phyloP scores from a whole-genome alignment of 2,329 filamentous ascomycete genomes.

The Monilinia fructigena region DNA sequence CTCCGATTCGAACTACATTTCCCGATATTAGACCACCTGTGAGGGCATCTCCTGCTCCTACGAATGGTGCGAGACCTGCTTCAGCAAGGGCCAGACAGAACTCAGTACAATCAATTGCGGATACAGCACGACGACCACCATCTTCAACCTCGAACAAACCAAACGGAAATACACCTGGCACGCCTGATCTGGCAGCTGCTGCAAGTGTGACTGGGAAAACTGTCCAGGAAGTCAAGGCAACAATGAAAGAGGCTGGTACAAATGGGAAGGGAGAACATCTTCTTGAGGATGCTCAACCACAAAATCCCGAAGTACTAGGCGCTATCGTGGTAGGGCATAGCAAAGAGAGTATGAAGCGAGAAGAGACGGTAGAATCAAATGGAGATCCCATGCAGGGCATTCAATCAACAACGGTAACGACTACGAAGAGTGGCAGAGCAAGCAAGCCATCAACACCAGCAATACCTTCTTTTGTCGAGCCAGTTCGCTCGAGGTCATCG shows the following conservation, averaged over 20 bases:
- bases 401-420: slow-evolving; percentile 42
- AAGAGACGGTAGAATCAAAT: slow-evolving; percentile 50
- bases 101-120: slow-evolving; percentile 60
- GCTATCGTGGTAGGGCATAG: slow-evolving; percentile 42
- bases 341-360: slow-evolving; percentile 48
- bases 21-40: slow-evolving; percentile 55
- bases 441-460: slow-evolving; percentile 67
- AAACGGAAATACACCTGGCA: slow-evolving; percentile 48
- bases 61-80: slow-evolving; percentile 57
- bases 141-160: slow-evolving; percentile 62
- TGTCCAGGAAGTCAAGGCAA: slow-evolving; percentile 50
- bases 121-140: slow-evolving; percentile 55
- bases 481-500: slow-evolving; percentile 52
- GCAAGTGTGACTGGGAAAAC: slow-evolving; percentile 39
- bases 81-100: slow-evolving; percentile 75
- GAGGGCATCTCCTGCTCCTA: slow-evolving; percentile 60
- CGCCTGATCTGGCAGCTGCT: slow-evolving; percentile 38
- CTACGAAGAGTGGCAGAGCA: slow-evolving; percentile 63
- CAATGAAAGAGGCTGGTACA: slow-evolving; percentile 50
- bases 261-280: slow-evolving; percentile 39
- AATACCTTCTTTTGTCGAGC: slow-evolving; percentile 58
- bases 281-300: slow-evolving; percentile 39
- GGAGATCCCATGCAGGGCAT: slow-evolving; percentile 43
- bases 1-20: slow-evolving; percentile 69
- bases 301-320: slow-evolving; percentile 37